Conservation (phyloP, 768 basidiomycete genomes). For the Heimioporus sp. region DNA sequence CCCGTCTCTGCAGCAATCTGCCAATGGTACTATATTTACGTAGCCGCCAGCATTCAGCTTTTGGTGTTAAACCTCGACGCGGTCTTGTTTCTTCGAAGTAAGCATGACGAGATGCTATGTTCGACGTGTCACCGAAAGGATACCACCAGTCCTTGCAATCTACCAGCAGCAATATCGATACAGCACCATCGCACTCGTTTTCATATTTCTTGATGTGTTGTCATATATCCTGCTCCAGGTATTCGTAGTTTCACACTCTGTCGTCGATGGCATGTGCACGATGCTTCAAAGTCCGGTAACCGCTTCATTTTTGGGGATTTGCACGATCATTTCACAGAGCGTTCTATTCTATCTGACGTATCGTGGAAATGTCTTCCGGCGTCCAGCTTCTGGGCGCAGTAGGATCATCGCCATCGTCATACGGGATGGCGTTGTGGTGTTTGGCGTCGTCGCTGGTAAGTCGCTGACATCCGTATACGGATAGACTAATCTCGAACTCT, state of each 20-base stretch:
- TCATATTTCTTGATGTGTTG: too few relatives aligned
- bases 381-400: conserved; percentile 10
- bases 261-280: conserved; percentile 13
- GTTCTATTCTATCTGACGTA: conserved; percentile 16
- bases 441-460: conserved; percentile 9
- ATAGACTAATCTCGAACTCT: background rate
- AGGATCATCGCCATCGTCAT: conserved; percentile 11
- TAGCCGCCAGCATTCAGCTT: conserved; percentile 1
- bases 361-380: conserved; percentile 12
- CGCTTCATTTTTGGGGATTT: background rate
- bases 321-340: conserved; percentile 8
- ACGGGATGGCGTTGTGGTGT: too few relatives aligned
- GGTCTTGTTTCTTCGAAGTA: conserved; percentile 19
- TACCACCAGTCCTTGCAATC: too few relatives aligned
- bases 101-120: too few relatives aligned
- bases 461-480: background rate
- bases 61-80: conserved; percentile 12
- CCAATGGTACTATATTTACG: too few relatives aligned
- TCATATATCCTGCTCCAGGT: too few relatives aligned
- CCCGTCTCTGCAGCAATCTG: too few relatives aligned
- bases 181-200: background rate
- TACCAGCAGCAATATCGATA: conserved; percentile 5
- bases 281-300: background rate
- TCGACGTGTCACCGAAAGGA: too few relatives aligned
- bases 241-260: background rate